Evolutionary conservation across 768 basidiomycete genomes (phyloP).

Genomic region (Piloderma croceum): DNA sequence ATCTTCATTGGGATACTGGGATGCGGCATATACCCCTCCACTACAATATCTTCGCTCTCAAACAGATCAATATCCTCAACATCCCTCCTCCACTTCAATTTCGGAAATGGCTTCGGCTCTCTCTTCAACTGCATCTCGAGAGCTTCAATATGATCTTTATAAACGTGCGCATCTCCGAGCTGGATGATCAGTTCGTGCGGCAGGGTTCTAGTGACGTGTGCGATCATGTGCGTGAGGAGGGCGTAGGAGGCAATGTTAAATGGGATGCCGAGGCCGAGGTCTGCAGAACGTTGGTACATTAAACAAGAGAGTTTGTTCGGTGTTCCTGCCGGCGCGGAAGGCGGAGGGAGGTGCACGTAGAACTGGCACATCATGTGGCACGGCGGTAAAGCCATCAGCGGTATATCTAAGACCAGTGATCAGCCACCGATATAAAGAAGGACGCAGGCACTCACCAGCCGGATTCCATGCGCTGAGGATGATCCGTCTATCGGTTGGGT

Average conservation of each 20-base stretch:
- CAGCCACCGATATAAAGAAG: conserved; percentile 1
- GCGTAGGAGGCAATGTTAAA: conserved; percentile 99
- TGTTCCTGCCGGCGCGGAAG: conserved; percentile 33
- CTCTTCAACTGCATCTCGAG: conserved; percentile 76
- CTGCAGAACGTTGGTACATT: conserved; percentile 97
- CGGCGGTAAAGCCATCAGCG: conserved; percentile 92
- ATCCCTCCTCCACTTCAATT: conserved; percentile 63
- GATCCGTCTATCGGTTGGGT: conserved; percentile 91
- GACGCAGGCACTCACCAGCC: conserved; percentile 51
- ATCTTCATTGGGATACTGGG: conserved; percentile 91
- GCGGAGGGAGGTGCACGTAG: conserved; percentile 84
- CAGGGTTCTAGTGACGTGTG: conserved; percentile 81
- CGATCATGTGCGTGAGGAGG: conserved; percentile 95
- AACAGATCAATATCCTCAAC: conserved; percentile 77
- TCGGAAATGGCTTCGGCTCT: conserved; percentile 79
- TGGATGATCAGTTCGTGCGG: conserved; percentile 91
- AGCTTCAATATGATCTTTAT: conserved; percentile 87
- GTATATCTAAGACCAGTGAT: conserved; percentile 57
- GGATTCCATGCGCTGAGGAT: conserved; percentile 98
- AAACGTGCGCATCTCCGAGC: conserved; percentile 97
- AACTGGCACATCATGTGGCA: conserved; percentile 99
- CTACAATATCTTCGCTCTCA: conserved; percentile 68
- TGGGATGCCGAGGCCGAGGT: conserved; percentile 93
- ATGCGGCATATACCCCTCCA: conserved; percentile 84
- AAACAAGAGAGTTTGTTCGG: conserved; percentile 83